Evolutionary conservation across 306 rosid species (phyloP).

Genomic region (Spatholobus suberectus): DNA sequence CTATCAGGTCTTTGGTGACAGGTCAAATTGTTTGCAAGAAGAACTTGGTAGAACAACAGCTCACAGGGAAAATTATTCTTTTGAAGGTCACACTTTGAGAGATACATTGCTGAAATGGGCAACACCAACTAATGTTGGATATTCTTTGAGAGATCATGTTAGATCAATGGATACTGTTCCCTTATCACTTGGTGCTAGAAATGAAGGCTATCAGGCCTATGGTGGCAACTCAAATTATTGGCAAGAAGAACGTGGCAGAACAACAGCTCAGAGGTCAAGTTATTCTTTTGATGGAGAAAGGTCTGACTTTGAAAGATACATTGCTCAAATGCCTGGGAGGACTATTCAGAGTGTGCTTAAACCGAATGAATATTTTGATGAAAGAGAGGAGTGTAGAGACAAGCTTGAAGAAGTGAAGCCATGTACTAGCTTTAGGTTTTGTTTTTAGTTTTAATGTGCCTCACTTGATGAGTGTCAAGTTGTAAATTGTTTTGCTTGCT

Average conservation of each 20-base stretch:
- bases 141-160: background rate
- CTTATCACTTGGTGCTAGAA: conserved; percentile 23
- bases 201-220: conserved; percentile 12
- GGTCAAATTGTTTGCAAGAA: conserved; percentile 32
- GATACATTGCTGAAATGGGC: conserved; percentile 13
- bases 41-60: background rate
- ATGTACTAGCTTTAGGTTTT: too few species aligned
- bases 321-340: conserved; percentile 16
- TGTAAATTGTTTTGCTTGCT: too few species aligned
- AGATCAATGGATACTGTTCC: background rate
- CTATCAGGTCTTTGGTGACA: too few species aligned
- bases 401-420: too few species aligned
- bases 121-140: background rate
- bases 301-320: conserved; percentile 5
- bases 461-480: too few species aligned
- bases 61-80: conserved; percentile 6
- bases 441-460: too few species aligned
- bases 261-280: background rate
- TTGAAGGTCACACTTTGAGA: conserved; percentile 13
- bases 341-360: background rate
- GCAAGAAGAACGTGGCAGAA: conserved; percentile 12
- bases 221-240: background rate
- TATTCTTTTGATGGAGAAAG: background rate
- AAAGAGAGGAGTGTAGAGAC: too few species aligned
- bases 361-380: background rate